phyloP scores from a whole-genome alignment of 2,329 filamentous ascomycete species.

The Paecilomyces sp. region DNA sequence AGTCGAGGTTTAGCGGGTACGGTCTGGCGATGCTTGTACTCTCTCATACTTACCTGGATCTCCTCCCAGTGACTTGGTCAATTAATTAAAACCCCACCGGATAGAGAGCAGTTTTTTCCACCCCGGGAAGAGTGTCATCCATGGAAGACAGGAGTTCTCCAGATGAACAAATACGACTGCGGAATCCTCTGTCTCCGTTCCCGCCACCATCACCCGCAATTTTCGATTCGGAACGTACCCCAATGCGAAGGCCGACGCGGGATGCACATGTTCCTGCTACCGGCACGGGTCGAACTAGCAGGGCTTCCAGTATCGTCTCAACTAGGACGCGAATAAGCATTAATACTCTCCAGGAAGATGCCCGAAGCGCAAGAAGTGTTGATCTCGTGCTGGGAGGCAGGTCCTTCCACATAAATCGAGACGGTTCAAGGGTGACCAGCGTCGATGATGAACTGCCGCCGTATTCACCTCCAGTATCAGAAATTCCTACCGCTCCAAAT shows the following conservation, averaged over 20 bases:
- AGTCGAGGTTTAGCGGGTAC: not conserved
- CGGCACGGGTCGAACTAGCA: conserved; percentile 12
- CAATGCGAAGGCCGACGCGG: conserved; percentile 1
- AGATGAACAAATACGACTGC: not conserved
- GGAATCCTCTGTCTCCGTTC: not conserved
- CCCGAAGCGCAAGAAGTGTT: conserved; percentile 17
- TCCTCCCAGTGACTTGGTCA: too few relatives aligned
- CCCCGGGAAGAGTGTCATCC: not conserved
- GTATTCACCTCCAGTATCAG: conserved; percentile 8
- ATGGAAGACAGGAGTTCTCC: not conserved
- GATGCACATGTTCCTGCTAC: not conserved
- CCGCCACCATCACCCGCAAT: not conserved
- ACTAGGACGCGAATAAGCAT: conserved; percentile 21
- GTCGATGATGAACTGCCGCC: conserved; percentile 11
- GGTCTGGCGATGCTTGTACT: not conserved
- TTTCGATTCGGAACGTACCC: not conserved
- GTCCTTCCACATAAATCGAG: conserved; percentile 23
- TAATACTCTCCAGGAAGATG: conserved; percentile 16
- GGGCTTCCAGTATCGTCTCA: conserved; percentile 23
- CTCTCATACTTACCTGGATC: too few relatives aligned
- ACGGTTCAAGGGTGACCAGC: conserved; percentile 20
- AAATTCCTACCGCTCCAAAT: not conserved
- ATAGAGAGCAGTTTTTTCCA: not conserved
- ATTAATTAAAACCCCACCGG: not conserved
- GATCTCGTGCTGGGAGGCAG: conserved; percentile 20